A percentile compares a stretch with the other conserved stretches of the same genome.
Evolutionary conservation across 257 asterid species (phyloP).

Genomic region (Cynanchum wilfordii): DNA sequence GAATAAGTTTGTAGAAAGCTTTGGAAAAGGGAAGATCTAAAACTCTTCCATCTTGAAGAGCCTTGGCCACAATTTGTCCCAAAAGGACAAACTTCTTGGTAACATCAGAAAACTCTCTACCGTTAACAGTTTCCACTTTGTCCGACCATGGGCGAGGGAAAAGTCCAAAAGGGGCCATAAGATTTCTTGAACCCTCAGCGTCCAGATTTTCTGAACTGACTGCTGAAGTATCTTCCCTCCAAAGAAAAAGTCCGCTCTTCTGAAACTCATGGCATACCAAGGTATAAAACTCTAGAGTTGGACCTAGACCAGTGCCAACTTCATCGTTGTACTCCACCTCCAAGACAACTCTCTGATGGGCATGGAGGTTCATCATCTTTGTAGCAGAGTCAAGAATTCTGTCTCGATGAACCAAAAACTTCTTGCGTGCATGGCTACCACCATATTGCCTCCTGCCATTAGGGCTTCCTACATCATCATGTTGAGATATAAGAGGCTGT

Average conservation of each 20-base stretch:
- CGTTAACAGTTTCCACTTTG: constrained; percentile 24
- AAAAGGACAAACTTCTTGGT: constrained; percentile 59
- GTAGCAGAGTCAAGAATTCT: constrained; percentile 71
- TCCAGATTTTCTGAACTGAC: constrained; percentile 21
- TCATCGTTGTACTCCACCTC: constrained; percentile 93
- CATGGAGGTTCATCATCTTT: constrained; percentile 69
- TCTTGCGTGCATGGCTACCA: constrained; percentile 49
- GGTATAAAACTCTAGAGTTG: constrained; percentile 85
- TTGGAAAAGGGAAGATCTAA: constrained; percentile 85
- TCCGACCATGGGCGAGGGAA: constrained; percentile 93
- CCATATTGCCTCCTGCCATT: constrained; percentile 47
- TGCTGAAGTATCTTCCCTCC: constrained; percentile 70
- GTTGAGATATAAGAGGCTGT: constrained; percentile 33
- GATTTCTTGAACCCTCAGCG: constrained; percentile 34
- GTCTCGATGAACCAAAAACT: constrained; percentile 69
- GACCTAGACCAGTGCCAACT: constrained; percentile 99
- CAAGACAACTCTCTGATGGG: constrained; percentile 49
- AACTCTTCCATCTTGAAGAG: constrained; percentile 89
- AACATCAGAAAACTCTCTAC: constrained; percentile 47
- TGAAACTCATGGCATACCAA: constrained; percentile 87
- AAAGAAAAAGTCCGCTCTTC: constrained; percentile 65
- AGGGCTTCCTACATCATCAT: constrained; percentile 33
- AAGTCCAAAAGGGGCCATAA: constrained; percentile 63
- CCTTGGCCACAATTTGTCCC: constrained; percentile 81
- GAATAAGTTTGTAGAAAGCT: constrained; percentile 78